A percentile compares a stretch with the other conserved stretches of the same genome.
phyloP scores from a whole-genome alignment of 1,284 basidiomycete genomes.

The Crepidotus sp. region DNA sequence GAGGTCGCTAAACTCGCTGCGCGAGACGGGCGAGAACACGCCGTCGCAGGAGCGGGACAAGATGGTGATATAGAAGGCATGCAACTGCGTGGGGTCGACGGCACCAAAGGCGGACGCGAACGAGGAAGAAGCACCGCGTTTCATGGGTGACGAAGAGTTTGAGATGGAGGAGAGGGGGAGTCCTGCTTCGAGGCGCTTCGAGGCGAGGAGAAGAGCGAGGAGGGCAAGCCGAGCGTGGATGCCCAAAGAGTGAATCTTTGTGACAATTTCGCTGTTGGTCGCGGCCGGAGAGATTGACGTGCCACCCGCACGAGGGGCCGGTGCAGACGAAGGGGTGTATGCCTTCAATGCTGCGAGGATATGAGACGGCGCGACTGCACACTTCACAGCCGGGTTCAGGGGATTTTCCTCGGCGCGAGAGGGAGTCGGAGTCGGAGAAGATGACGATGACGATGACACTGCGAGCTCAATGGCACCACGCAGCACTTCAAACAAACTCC shows the following conservation, averaged over 20 bases:
- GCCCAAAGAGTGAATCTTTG: conserved; percentile 57
- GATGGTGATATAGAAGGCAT: conserved; percentile 53
- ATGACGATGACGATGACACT: conserved; percentile 22
- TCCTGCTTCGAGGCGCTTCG: conserved; percentile 48
- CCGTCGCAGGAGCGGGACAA: conserved; percentile 46
- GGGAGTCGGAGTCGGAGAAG: conserved; percentile 24
- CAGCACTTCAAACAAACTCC: conserved; percentile 67
- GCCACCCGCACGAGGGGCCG: conserved; percentile 21
- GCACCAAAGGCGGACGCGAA: conserved; percentile 23
- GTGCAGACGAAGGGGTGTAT: conserved; percentile 43
- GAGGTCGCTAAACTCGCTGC: conserved; percentile 68
- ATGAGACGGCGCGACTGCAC: conserved; percentile 51
- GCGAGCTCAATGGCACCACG: conserved; percentile 69
- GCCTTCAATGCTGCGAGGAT: conserved; percentile 63
- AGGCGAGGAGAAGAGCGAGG: conserved; percentile 53
- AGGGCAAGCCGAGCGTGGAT: conserved; percentile 65
- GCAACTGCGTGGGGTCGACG: conserved; percentile 51
- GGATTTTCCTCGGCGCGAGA: conserved; percentile 31
- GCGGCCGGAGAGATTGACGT: conserved; percentile 21
- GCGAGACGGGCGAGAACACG: conserved; percentile 54
- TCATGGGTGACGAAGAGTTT: conserved; percentile 40
- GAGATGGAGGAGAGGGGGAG: conserved; percentile 43
- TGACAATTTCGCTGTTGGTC: conserved; percentile 51
- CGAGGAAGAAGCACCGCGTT: conserved; percentile 35
- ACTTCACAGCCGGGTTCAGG: conserved; percentile 29